These are phyloP conservation scores for Golubevia sp. DNA, from an alignment of 1,284 basidiomycete genomes.

Conservation along the genomic window DNA sequence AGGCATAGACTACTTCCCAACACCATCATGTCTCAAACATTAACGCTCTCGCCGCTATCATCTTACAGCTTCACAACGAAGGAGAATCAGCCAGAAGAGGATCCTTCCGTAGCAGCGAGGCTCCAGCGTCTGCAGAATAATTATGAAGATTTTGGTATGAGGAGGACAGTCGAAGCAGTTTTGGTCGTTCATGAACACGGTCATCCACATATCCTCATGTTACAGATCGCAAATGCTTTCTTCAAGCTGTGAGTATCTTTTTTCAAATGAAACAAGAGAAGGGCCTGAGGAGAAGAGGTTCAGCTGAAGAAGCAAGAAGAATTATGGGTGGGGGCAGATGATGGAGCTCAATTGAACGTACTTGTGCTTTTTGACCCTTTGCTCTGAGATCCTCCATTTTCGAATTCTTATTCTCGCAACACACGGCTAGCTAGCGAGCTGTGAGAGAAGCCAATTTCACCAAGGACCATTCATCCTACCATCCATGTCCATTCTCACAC, in stretches of 20 bases:
- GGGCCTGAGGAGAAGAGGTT: too few relatives aligned
- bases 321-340: neutral
- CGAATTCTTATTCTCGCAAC: too few relatives aligned
- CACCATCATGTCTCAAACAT: slow-evolving; percentile 10
- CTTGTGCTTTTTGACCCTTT: neutral
- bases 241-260: slow-evolving; percentile 81
- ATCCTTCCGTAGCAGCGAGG: slow-evolving; percentile 78
- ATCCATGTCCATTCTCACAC: slow-evolving; percentile 1
- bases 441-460: too few relatives aligned
- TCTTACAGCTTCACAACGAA: slow-evolving; percentile 91
- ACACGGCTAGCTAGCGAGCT: too few relatives aligned
- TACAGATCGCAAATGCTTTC: slow-evolving; percentile 97
- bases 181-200: slow-evolving; percentile 79
- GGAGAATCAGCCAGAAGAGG: slow-evolving; percentile 93
- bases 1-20: neutral
- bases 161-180: slow-evolving; percentile 92
- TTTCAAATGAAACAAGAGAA: neutral
- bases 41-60: slow-evolving; percentile 72
- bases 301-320: too few relatives aligned
- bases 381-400: too few relatives aligned
- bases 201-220: slow-evolving; percentile 81
- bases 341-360: neutral
- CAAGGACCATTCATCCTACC: neutral
- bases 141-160: slow-evolving; percentile 92
- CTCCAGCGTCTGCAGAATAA: slow-evolving; percentile 74